These are phyloP conservation scores for Herpetospermum pedunculosum DNA, from an alignment of 306 rosid species.

Conservation along the genomic window DNA sequence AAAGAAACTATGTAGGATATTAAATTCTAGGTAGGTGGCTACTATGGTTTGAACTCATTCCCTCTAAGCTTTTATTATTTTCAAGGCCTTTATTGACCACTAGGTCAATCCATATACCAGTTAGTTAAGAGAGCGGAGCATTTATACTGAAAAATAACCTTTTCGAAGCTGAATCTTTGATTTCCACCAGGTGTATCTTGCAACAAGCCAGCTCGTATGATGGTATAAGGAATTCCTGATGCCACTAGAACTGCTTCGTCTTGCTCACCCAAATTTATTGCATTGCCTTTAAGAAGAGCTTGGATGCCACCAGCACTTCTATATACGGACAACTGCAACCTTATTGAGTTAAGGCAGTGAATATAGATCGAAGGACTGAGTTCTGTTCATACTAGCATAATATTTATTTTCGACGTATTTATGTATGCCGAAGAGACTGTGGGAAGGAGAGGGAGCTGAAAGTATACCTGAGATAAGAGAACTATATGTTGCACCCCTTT, in stretches of 20 bases:
- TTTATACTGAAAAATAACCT: slow-evolving; percentile 28
- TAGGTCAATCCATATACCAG: no score
- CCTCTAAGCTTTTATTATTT: no score
- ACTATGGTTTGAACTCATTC: no score
- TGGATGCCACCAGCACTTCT: slow-evolving; percentile 62
- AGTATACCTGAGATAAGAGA: slow-evolving; percentile 71
- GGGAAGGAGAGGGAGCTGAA: not conserved
- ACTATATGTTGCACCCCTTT: slow-evolving; percentile 69
- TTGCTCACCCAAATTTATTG: slow-evolving; percentile 64
- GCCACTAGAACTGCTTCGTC: slow-evolving; percentile 47
- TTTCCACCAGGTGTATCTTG: slow-evolving; percentile 62
- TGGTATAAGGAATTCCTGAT: slow-evolving; percentile 72
- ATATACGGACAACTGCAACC: slow-evolving; percentile 83
- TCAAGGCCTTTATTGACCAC: no score
- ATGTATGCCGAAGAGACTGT: not conserved
- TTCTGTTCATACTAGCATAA: not conserved
- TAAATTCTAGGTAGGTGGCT: not conserved
- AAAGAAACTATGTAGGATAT: not conserved
- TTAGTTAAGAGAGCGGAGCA: no score
- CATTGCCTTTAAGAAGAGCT: slow-evolving; percentile 61
- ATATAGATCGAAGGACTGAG: slow-evolving; percentile 1
- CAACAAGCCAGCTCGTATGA: slow-evolving; percentile 56
- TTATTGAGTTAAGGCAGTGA: slow-evolving; percentile 39
- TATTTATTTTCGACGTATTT: not conserved
- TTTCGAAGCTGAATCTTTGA: slow-evolving; percentile 72